Percentiles rank a stretch among this genome's conserved stretches.
Conservation (phyloP, 2,329 filamentous ascomycete genomes). For the Domatiomyces globalis region DNA sequence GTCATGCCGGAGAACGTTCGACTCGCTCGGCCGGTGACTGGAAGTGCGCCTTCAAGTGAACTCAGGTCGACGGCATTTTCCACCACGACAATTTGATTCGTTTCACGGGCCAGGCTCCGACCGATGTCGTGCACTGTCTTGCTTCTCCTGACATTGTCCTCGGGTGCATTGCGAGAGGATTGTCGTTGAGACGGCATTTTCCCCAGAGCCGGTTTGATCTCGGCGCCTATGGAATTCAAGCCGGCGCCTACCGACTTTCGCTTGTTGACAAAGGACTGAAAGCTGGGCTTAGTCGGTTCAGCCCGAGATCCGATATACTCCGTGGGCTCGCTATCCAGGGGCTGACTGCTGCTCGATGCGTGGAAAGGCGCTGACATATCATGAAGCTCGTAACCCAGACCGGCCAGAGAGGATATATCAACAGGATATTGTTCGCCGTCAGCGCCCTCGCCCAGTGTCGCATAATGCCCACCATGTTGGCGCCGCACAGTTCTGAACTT, state of each 20-base stretch:
- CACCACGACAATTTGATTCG: slow-evolving; percentile 31
- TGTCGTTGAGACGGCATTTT: neutral
- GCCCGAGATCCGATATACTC: slow-evolving; percentile 5
- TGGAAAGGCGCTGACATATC: slow-evolving; percentile 9
- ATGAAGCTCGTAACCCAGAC: slow-evolving; percentile 16
- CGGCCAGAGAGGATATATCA: slow-evolving; percentile 17
- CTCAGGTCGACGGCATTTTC: slow-evolving; percentile 31
- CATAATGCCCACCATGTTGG: slow-evolving; percentile 12
- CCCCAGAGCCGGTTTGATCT: slow-evolving; percentile 5
- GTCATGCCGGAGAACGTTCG: slow-evolving; percentile 5
- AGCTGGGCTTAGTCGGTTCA: slow-evolving; percentile 7
- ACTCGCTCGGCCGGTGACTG: slow-evolving; percentile 4
- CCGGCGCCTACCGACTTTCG: slow-evolving; percentile 14
- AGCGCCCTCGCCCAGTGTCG: slow-evolving; percentile 10
- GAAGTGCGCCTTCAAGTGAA: slow-evolving; percentile 23
- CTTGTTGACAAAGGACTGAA: slow-evolving; percentile 13
- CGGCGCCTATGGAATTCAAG: slow-evolving; percentile 15
- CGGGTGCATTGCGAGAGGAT: neutral
- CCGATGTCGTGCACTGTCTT: slow-evolving; percentile 24
- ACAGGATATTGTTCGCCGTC: slow-evolving; percentile 9
- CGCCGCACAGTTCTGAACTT: slow-evolving; percentile 9
- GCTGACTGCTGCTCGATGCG: neutral
- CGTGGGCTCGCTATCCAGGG: slow-evolving; percentile 7
- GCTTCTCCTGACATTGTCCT: slow-evolving; percentile 7
- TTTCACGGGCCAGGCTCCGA: slow-evolving; percentile 30